Base-by-base conservation (phyloP, 306 rosid genomes). In the Gynostemma pentaphyllum region DNA sequence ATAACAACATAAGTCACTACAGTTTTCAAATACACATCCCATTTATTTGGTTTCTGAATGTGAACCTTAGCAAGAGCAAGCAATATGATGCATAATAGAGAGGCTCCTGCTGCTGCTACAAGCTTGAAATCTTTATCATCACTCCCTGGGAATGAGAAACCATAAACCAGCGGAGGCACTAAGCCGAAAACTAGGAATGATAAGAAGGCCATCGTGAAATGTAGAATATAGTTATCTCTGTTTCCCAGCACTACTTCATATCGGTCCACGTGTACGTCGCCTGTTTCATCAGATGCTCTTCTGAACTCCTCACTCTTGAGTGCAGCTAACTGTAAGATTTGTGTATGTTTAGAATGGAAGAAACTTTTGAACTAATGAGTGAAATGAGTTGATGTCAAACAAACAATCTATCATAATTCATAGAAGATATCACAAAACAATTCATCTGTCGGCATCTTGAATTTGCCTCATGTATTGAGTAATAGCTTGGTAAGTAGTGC, bases 141-240 rank as follows among this genome's bases (percentile, higher is more conserved):
- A 24, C 72, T 90, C 73, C 80, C 74, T 19, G 32, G 66, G 71
- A 90, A 87, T 1, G 97, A 55, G 75, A 90, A 80, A 51, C 86
- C 85, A 53, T 90, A 90, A 8, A 80, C 85, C 14, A 85, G 11
- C 10, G 97, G 95, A 3, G 97, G 79, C 7, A 87, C 76, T 29
- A 81, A 62, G 5, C 97, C 97, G 11, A 83, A 87, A 9, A 80
- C 37, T 19, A 87, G 48, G 79, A 90, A 90, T 1, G 97, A 87
- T 36, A 80, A 16, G 23, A 82, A 34, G 4, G 82, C 83, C 44
- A 81, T 44, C 5, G 73, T 47, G 45, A 81, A 75, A 75, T 90
- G 96, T 19, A 87, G 78, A 63, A 48, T 5, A 77, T 83, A 85
- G 63, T 85, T 75, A 15, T 75, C 49, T 53, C 67, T 80, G 23